These are phyloP conservation scores for Raffaelea albimanens DNA, from an alignment of 2,329 filamentous ascomycete species.

Conservation along the genomic window DNA sequence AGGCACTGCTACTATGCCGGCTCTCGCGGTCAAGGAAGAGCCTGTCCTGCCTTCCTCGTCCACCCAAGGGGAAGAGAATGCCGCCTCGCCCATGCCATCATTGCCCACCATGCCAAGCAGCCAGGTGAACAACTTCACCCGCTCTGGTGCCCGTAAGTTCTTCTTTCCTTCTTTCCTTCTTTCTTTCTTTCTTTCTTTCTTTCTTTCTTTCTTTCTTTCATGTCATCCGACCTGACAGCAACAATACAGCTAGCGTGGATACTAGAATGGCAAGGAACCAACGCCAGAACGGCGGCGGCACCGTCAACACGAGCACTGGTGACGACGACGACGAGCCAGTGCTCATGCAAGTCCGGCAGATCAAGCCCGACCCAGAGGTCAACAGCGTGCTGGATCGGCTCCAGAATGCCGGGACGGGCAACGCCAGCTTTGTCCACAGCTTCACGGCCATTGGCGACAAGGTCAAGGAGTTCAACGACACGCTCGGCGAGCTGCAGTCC, in stretches of 20 bases:
- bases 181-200: no score
- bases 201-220: background rate
- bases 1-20: no score
- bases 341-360: constrained; percentile 18
- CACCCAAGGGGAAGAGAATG: no score
- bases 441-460: constrained; percentile 50
- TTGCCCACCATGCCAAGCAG: background rate
- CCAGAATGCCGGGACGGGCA: background rate
- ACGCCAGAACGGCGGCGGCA: background rate
- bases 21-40: no score
- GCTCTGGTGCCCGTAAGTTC: constrained; percentile 17
- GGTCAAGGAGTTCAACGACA: constrained; percentile 55
- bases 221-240: no score
- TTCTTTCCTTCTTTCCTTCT: background rate
- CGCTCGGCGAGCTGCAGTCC: constrained; percentile 57
- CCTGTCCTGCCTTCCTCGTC: no score
- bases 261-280: constrained; percentile 8
- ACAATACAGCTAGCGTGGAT: constrained; percentile 18
- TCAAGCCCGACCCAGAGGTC: constrained; percentile 3
- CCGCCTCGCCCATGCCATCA: background rate
- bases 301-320: constrained; percentile 2
- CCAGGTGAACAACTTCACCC: constrained; percentile 5
- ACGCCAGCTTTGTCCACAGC: constrained; percentile 24
- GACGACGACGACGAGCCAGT: constrained; percentile 16
- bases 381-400: background rate